Percentiles rank a stretch among this genome's conserved stretches.
These are phyloP conservation scores for Diaporthe vaccinii DNA, from an alignment of 2,329 filamentous ascomycete species.

Conservation along the genomic window DNA sequence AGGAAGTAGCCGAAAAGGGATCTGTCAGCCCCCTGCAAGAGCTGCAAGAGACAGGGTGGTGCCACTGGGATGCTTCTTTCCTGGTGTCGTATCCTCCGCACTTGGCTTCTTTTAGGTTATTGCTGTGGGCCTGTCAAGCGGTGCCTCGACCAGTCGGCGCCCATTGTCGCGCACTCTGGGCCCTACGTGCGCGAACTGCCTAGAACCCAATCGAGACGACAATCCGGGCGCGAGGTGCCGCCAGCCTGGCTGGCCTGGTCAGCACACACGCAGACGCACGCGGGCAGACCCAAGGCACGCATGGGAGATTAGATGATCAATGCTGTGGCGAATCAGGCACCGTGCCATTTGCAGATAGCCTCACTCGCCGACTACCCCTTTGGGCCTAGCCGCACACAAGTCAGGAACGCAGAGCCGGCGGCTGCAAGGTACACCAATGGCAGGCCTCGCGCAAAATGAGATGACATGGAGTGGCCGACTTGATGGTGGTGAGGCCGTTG, in stretches of 20 bases:
- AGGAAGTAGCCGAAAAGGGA: slow-evolving; percentile 32
- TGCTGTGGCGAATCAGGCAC: slow-evolving; percentile 36
- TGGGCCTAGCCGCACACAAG: slow-evolving; percentile 28
- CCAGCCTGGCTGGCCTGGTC: neutral
- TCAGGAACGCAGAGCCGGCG: slow-evolving; percentile 36
- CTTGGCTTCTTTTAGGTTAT: slow-evolving; percentile 36
- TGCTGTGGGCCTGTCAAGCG: slow-evolving; percentile 31
- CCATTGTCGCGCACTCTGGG: slow-evolving; percentile 28
- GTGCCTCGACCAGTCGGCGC: slow-evolving; percentile 26
- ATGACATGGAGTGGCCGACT: slow-evolving; percentile 27
- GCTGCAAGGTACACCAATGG: slow-evolving; percentile 43
- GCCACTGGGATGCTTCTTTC: slow-evolving; percentile 15
- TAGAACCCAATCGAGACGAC: slow-evolving; percentile 37
- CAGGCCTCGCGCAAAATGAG: slow-evolving; percentile 39
- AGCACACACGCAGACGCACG: slow-evolving; percentile 11
- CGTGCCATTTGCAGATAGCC: slow-evolving; percentile 22
- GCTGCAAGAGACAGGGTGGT: slow-evolving; percentile 33
- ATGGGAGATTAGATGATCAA: slow-evolving; percentile 40
- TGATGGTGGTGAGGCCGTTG: slow-evolving; percentile 9
- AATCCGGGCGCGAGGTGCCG: slow-evolving; percentile 31
- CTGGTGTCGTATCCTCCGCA: slow-evolving; percentile 30
- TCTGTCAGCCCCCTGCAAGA: slow-evolving; percentile 18
- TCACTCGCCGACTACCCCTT: slow-evolving; percentile 25
- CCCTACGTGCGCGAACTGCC: slow-evolving; percentile 18
- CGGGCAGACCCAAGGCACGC: slow-evolving; percentile 32